Conservation (phyloP, 371 early-diverging fungal species). For the Actinomucor elegans region DNA sequence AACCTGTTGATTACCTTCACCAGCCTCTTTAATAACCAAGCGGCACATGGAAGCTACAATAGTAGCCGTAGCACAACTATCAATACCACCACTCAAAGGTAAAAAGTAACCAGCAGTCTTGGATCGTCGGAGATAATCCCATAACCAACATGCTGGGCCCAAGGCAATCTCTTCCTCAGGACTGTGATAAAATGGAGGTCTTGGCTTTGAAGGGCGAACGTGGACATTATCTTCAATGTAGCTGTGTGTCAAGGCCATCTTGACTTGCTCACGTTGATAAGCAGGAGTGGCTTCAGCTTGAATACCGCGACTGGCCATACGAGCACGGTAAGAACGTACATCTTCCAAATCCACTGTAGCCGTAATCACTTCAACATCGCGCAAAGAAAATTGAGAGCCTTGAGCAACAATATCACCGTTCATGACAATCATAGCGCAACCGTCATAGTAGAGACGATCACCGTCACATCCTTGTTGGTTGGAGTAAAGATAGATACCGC, state of each 20-base stretch:
- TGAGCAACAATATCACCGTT: constrained; percentile 92
- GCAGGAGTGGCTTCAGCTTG: constrained; percentile 70
- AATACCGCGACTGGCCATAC: constrained; percentile 71
- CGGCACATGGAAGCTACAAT: constrained; percentile 96
- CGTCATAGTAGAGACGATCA: constrained; percentile 98
- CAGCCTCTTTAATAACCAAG: constrained; percentile 73
- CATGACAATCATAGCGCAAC: constrained; percentile 85
- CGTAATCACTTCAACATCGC: constrained; percentile 92
- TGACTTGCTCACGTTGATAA: constrained; percentile 67
- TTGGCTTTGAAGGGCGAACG: constrained; percentile 28
- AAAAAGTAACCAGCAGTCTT: constrained; percentile 90
- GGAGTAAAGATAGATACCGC: constrained; percentile 94
- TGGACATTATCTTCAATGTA: constrained; percentile 43
- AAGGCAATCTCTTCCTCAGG: constrained; percentile 84
- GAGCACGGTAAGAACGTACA: constrained; percentile 81
- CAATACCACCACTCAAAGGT: constrained; percentile 96
- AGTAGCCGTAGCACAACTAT: constrained; percentile 92
- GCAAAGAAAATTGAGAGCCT: constrained; percentile 90
- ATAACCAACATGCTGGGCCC: constrained; percentile 98
- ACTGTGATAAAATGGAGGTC: constrained; percentile 53
- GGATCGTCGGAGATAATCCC: constrained; percentile 97
- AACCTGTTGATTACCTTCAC: constrained; percentile 67
- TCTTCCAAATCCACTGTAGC: constrained; percentile 92
- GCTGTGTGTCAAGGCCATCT: constrained; percentile 51
- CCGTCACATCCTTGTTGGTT: constrained; percentile 99